Evolutionary conservation across 345 rosid species (phyloP).

Genomic region (Rhizophora apiculata): DNA sequence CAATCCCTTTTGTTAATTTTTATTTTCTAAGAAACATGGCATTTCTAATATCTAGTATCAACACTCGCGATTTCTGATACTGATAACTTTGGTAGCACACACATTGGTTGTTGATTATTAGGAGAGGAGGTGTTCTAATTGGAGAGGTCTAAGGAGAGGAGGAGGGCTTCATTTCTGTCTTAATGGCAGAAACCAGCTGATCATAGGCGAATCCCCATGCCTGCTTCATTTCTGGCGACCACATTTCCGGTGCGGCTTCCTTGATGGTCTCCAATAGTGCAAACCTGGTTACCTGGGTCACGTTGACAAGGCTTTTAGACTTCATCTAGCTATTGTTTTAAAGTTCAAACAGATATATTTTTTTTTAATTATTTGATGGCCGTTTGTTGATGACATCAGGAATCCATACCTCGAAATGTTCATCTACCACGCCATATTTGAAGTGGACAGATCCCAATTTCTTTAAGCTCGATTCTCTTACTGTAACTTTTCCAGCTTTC

Average conservation of each 20-base stretch:
- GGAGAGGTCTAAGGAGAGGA: not conserved
- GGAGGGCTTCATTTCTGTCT: conserved; percentile 56
- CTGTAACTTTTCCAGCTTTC: conserved; percentile 61
- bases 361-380: no score
- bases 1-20: no score
- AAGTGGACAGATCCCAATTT: conserved; percentile 61
- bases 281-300: conserved; percentile 55
- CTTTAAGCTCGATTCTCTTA: conserved; percentile 64
- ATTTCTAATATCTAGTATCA: no score
- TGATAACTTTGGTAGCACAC: no score
- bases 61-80: no score
- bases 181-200: conserved; percentile 61
- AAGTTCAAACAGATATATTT: not conserved
- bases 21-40: no score
- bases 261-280: conserved; percentile 71
- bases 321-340: not conserved
- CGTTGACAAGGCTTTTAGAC: not conserved
- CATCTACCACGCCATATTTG: conserved; percentile 59
- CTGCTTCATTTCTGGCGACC: conserved; percentile 75
- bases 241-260: conserved; percentile 79
- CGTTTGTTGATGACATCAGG: no score
- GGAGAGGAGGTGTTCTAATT: no score
- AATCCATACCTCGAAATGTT: conserved; percentile 62
- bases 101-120: no score
- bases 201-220: conserved; percentile 88